Percentiles rank a stretch among this genome's conserved stretches.
phyloP scores from a whole-genome alignment of 1,284 basidiomycete genomes.

The Tilletia walkeri region DNA sequence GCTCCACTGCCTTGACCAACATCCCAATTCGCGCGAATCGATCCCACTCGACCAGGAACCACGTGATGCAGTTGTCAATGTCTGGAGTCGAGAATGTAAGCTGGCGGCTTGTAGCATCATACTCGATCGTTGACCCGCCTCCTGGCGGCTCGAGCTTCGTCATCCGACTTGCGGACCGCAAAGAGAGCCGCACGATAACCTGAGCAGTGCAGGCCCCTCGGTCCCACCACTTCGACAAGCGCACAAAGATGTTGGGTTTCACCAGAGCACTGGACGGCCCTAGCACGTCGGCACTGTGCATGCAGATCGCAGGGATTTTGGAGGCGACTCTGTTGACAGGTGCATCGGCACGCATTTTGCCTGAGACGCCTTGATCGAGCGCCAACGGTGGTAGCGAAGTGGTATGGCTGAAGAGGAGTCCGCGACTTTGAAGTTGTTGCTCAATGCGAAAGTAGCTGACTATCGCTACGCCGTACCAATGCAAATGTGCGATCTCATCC shows the following conservation, averaged over 20 bases:
- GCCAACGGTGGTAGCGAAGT: conserved; percentile 25
- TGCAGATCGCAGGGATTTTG: conserved; percentile 70
- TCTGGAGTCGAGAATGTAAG: conserved; percentile 81
- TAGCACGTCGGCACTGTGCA: conserved; percentile 75
- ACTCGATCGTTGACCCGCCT: conserved; percentile 66
- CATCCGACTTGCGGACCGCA: conserved; percentile 22
- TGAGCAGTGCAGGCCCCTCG: conserved; percentile 65
- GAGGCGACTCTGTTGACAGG: background rate
- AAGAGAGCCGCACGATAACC: conserved; percentile 28
- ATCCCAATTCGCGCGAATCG: conserved; percentile 85
- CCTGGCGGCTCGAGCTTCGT: conserved; percentile 72
- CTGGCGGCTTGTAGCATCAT: conserved; percentile 77
- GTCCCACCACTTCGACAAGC: conserved; percentile 86
- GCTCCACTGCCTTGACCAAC: conserved; percentile 72
- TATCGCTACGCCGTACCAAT: conserved; percentile 66
- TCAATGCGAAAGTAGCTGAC: conserved; percentile 86
- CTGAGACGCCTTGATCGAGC: background rate
- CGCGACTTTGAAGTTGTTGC: conserved; percentile 75
- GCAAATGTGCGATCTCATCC: conserved; percentile 22
- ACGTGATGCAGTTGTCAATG: conserved; percentile 79
- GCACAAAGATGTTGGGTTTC: conserved; percentile 82
- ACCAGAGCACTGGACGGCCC: conserved; percentile 81
- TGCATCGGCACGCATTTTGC: conserved; percentile 1
- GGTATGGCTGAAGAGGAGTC: conserved; percentile 72
- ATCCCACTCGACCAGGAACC: conserved; percentile 86